Conservation (phyloP, 257 asterid species). For the Scutellaria galericulata region DNA sequence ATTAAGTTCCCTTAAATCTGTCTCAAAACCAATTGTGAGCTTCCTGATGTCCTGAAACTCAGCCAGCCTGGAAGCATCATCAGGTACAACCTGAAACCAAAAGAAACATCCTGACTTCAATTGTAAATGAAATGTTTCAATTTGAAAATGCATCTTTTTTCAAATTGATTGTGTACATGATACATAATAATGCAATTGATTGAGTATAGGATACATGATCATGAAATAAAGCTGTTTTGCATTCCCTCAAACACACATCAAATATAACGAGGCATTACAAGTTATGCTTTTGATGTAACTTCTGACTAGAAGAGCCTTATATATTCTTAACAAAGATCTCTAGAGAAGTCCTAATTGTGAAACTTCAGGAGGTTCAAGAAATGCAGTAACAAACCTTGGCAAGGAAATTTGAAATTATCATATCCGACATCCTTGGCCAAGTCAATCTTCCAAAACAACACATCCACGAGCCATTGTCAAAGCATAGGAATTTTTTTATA, state of each 20-base stretch:
- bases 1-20: conserved; percentile 64
- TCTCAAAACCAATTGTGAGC: conserved; percentile 78
- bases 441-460: conserved; percentile 82
- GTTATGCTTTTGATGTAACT: conserved; percentile 26
- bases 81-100: conserved; percentile 80
- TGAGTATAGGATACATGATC: neutral
- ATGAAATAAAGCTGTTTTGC: neutral
- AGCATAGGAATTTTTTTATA: conserved; percentile 65
- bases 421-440: conserved; percentile 93
- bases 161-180: neutral
- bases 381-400: conserved; percentile 64
- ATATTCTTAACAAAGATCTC: neutral
- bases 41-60: conserved; percentile 85
- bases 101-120: conserved; percentile 29
- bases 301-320: neutral
- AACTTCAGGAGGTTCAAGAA: neutral
- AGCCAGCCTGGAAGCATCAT: conserved; percentile 91
- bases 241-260: neutral
- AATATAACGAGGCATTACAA: neutral
- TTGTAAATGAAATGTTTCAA: neutral
- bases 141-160: neutral
- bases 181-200: conserved; percentile 8
- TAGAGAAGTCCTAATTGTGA: conserved; percentile 22
- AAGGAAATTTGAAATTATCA: conserved; percentile 82
- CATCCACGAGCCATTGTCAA: conserved; percentile 74